Conservation (phyloP, 2,329 filamentous ascomycete genomes). For the Arthrocladium fulminans region DNA sequence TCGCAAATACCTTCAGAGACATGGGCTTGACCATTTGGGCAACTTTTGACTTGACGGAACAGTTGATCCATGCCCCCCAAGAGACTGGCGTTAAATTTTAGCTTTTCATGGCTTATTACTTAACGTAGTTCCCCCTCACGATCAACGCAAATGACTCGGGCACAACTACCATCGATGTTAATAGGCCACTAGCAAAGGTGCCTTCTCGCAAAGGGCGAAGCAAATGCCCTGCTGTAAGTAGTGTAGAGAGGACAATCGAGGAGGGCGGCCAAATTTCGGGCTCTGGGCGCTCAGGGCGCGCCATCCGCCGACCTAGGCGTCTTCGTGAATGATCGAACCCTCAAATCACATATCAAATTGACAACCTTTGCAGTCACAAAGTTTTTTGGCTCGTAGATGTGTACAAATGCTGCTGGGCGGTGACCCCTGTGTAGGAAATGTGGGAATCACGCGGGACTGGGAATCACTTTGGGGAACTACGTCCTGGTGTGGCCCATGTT, state of each 20-base stretch:
- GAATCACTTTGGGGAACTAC: background rate
- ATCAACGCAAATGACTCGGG: background rate
- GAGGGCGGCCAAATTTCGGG: background rate
- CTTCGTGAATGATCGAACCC: background rate
- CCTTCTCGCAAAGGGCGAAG: background rate
- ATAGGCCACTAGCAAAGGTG: background rate
- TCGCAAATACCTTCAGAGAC: too few species aligned
- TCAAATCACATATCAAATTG: background rate
- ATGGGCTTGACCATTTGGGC: too few species aligned
- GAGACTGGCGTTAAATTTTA: too few species aligned
- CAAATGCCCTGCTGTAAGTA: background rate
- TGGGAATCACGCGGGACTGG: background rate
- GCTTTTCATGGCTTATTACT: too few species aligned
- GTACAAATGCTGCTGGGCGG: background rate
- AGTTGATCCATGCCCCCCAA: too few species aligned
- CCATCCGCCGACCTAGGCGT: background rate
- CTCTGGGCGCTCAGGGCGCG: background rate
- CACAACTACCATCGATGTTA: background rate
- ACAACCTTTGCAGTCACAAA: background rate
- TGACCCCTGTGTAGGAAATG: background rate
- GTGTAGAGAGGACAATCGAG: background rate
- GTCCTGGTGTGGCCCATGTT: background rate
- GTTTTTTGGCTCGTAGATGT: background rate
- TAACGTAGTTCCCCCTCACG: too few species aligned
- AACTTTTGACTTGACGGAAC: too few species aligned